Base-by-base conservation (phyloP, 2,329 filamentous ascomycete genomes). In the Shiraia bambusicola region DNA sequence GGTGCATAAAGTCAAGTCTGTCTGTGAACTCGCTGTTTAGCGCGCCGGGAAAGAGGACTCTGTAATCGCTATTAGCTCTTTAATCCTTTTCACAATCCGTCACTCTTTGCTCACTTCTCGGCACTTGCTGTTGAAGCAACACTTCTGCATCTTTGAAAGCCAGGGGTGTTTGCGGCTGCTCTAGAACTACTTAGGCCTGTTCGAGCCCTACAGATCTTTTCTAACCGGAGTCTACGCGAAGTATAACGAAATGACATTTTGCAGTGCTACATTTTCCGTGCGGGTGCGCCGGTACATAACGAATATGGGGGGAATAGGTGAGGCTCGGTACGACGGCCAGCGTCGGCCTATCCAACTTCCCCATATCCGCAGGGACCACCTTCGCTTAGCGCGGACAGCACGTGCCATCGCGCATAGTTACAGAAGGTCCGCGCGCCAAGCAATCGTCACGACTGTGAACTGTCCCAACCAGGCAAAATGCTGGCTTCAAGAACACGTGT, bases 11-110 rank as follows among this genome's bases (percentile, higher is more conserved):
- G 28, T 79, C 76, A 69, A 97, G 84, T 0, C 78, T 76, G 52
- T 81, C 85, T 4, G 88, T 95, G 70, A 98, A 98, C 49, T 88
- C 88, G 66, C 89, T 95, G 68, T 96, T 92, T 37, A 97, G 77
- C 1, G 93, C 93, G n/a, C 93, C 93, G 0, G 93, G 93, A 56
- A 98, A 98, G 40, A 81, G 74, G 9, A 82, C 76, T 42, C 79
- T 83, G 35, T 2, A 2, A 0, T 3, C 4, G 15, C 19, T 26
- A 12, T 44, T 14, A 36, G 34, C 13, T 4, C 22, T 16, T 3
- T 12, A 16, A 27, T 10, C 5, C 24, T 9, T n/a, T 29, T 6
- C 24, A 4, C 35, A 8, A 7, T 8, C 3, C n/a, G n/a, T 28
- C 12, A 14, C 31, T 14, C 3, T n/a, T n/a, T 30, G 56, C 74